Base-by-base conservation (phyloP, 768 basidiomycete species). In the Macrocybe gigantea region DNA sequence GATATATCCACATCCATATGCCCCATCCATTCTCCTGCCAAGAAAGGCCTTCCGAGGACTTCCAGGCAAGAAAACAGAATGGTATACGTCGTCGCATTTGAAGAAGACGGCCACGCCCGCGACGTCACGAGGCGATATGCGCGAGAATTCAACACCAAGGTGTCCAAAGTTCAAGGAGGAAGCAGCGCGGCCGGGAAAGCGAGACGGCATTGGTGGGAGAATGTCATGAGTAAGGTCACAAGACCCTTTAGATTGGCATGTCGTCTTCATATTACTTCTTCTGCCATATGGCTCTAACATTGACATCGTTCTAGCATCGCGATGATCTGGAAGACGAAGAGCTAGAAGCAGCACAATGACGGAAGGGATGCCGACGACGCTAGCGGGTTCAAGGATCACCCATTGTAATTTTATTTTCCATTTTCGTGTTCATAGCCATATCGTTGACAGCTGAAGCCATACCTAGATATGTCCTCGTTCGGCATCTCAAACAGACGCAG, bases 361-460 rank as follows among this genome's bases (percentile, higher is more conserved):
- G 41, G 94, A 95, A 66, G 92, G 86, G 22, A 96, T 99, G 93
- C 96, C 96, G 0, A 85, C 83, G 12, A 85, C 86, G 8, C 75
- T 98, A 47, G 72, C 77, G 30, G 96, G 93, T 98, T 98, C 79
- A 97, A 98, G 63, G 86, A 91, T 58, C 96, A 99, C 67, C 93
- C 94, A 5, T 60, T 95, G 86, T 95, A 58, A 44, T 35, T 53
- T 50, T 15, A 2, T 10, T n/a, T 10, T 34, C 10, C 7, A 3
- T 11, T 33, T 29, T 30, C 0, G 30, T 9, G 30, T 55, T 12
- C 34, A 49, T 44, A 15, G 36, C 45, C 35, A 30, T 50, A 15
- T 37, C 12, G 22, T 22, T 22, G 22, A 4, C 22, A 22, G 4
- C 4, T 22, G 22, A 22, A 2, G 22, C 22, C 22, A 22, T 22